phyloP scores from a whole-genome alignment of 139 green algal genomes.

The Spirogloea muscicola region DNA sequence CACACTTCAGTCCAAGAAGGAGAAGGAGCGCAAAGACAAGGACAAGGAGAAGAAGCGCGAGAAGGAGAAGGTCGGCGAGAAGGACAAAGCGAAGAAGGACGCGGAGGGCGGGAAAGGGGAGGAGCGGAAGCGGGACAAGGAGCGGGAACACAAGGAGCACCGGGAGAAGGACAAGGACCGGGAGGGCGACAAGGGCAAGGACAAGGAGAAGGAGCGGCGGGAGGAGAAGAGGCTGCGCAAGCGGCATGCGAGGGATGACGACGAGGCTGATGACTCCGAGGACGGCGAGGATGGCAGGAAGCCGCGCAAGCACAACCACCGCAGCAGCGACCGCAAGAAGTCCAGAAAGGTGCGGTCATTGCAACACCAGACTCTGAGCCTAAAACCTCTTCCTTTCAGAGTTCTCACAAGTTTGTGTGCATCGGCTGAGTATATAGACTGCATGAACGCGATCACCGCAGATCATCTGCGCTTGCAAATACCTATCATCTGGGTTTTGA shows the following conservation, averaged over 20 bases:
- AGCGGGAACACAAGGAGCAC: background rate
- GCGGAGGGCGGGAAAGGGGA: background rate
- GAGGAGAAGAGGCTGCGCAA: conserved; percentile 10
- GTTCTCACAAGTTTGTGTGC: too few relatives aligned
- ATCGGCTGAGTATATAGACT: too few relatives aligned
- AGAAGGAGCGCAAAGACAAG: background rate
- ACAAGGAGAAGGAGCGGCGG: background rate
- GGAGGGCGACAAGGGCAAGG: too few relatives aligned
- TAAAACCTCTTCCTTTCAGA: too few relatives aligned
- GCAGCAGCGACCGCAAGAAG: conserved; percentile 42
- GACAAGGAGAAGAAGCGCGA: conserved; percentile 11
- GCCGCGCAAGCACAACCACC: conserved; percentile 9
- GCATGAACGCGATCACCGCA: too few relatives aligned
- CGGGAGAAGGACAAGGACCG: too few relatives aligned
- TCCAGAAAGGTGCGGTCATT: too few relatives aligned
- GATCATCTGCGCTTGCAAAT: too few relatives aligned
- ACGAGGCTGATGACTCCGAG: conserved; percentile 24
- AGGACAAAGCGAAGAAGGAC: conserved; percentile 24
- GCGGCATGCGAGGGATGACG: conserved; percentile 9
- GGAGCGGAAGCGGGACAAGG: too few relatives aligned
- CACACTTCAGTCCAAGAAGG: background rate
- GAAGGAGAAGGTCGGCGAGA: conserved; percentile 14
- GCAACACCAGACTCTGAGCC: too few relatives aligned
- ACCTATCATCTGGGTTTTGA: too few relatives aligned
- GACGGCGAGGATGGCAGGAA: conserved; percentile 31